phyloP scores from a whole-genome alignment of 2,329 filamentous ascomycete genomes.

The Fusarium nanum region DNA sequence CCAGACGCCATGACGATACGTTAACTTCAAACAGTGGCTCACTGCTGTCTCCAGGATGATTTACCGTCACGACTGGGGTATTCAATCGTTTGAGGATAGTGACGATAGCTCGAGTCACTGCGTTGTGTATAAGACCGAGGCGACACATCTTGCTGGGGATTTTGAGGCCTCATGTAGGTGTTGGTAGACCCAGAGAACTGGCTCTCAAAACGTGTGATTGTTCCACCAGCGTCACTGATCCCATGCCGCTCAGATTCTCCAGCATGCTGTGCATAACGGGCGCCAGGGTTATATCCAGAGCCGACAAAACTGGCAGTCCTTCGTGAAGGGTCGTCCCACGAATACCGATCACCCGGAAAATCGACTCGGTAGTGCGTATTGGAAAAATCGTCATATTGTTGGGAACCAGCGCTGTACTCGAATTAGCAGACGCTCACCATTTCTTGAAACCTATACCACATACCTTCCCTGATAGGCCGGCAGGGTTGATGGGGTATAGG shows the following conservation, averaged over 20 bases:
- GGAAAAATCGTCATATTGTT: background rate
- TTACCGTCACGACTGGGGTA: background rate
- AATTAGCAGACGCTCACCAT: background rate
- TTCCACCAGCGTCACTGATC: background rate
- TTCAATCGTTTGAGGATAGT: background rate
- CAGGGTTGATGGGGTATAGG: conserved; percentile 7
- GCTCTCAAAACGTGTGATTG: conserved; percentile 11
- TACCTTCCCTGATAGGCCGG: conserved; percentile 32
- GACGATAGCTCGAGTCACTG: background rate
- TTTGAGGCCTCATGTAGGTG: background rate
- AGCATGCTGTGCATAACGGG: background rate
- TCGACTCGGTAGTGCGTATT: background rate
- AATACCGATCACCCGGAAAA: background rate
- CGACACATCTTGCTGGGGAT: background rate
- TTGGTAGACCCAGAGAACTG: background rate
- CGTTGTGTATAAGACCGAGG: background rate
- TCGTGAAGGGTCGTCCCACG: background rate
- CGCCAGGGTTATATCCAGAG: background rate
- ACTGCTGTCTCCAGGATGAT: background rate
- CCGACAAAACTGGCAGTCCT: conserved; percentile 20
- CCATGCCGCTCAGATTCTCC: conserved; percentile 1
- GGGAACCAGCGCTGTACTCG: background rate
- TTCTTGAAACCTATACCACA: background rate
- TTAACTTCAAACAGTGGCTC: background rate
- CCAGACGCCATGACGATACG: background rate